phyloP scores from a whole-genome alignment of 306 rosid genomes.

The apple (Malus domestica) region ASM211411v1 NC_041803.1:40491501-40492000 shows the following conservation, averaged over 20 bases:
- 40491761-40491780: conserved; percentile 13
- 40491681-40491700: conserved; percentile 78
- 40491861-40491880: conserved; percentile 81
- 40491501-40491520: conserved; percentile 11
- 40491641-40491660: conserved; percentile 32
- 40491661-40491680: conserved; percentile 61
- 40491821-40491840: conserved; percentile 80
- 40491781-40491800: conserved; percentile 11
- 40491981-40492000: not conserved
- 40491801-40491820: conserved; percentile 66
- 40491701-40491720: conserved; percentile 70
- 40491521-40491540: conserved; percentile 4
- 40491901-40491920: conserved; percentile 80
- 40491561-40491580: conserved; percentile 30
- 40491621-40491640: conserved; percentile 15
- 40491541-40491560: conserved; percentile 13
- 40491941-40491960: conserved; percentile 40
- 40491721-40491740: conserved; percentile 47
- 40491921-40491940: conserved; percentile 78
- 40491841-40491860: conserved; percentile 48
- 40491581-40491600: conserved; percentile 34
- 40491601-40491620: conserved; percentile 22
- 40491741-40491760: conserved; percentile 54
- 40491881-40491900: conserved; percentile 65
- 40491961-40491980: conserved; percentile 20